A percentile compares a stretch with the other conserved stretches of the same genome.
phyloP scores from a whole-genome alignment of 2,329 filamentous ascomycete genomes.

The Ophiostoma populinum region DNA sequence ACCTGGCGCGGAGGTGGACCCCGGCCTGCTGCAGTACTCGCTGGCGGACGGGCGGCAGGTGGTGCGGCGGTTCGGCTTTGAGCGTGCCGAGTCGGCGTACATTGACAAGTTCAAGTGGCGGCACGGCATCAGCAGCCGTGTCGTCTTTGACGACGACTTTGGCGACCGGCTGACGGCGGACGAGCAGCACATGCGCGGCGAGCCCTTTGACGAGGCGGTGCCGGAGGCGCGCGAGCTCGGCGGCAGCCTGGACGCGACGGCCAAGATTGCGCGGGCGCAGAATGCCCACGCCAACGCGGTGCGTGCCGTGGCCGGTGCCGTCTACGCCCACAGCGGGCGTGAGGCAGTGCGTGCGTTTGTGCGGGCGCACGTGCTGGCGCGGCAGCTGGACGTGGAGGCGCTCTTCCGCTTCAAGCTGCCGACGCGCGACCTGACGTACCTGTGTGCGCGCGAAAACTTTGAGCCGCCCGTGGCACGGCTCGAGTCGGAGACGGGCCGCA shows the following conservation, averaged over 20 bases:
- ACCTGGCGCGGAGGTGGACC: slow-evolving; percentile 81
- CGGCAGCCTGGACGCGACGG: slow-evolving; percentile 11
- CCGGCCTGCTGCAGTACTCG: slow-evolving; percentile 72
- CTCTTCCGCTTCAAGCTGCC: slow-evolving; percentile 78
- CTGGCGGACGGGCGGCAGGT: slow-evolving; percentile 27
- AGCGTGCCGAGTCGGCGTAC: slow-evolving; percentile 31
- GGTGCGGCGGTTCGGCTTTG: slow-evolving; percentile 32
- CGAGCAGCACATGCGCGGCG: slow-evolving; percentile 9
- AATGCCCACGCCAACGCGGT: slow-evolving; percentile 49
- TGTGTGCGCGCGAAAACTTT: slow-evolving; percentile 83
- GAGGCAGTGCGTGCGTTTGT: slow-evolving; percentile 70
- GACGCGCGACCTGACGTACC: slow-evolving; percentile 61
- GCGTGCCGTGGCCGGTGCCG: slow-evolving; percentile 63
- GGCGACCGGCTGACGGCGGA: slow-evolving; percentile 37
- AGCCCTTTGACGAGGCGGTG: slow-evolving; percentile 1
- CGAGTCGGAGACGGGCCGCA: slow-evolving; percentile 76
- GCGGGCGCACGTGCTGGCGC: slow-evolving; percentile 63
- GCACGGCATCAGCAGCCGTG: slow-evolving; percentile 55
- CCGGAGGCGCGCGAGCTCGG: slow-evolving; percentile 1
- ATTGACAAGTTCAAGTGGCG: slow-evolving; percentile 36
- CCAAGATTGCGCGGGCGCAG: slow-evolving; percentile 15
- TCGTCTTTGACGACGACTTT: slow-evolving; percentile 73
- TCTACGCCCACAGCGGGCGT: slow-evolving; percentile 73
- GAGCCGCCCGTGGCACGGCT: slow-evolving; percentile 73
- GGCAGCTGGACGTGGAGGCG: slow-evolving; percentile 55